phyloP scores from a whole-genome alignment of 305 asterid genomes.

The Solanum hybrid region DNA sequence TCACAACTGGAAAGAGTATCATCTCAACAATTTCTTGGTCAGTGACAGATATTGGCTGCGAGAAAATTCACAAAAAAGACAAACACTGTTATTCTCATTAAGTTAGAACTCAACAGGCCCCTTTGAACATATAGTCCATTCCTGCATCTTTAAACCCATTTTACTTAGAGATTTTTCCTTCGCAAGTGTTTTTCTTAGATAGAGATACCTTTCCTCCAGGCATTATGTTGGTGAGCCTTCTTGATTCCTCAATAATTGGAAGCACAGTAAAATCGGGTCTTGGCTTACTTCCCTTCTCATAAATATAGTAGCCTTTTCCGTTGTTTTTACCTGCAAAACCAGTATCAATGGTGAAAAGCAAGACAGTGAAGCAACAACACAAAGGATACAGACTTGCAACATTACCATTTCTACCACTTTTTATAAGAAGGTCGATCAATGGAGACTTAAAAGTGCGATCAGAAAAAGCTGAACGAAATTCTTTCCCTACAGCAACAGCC shows the following conservation, averaged over 20 bases:
- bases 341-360: constrained; percentile 9
- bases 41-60: constrained; percentile 71
- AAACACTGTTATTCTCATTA: neutral
- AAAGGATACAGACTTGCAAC: neutral
- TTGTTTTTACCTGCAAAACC: constrained; percentile 59
- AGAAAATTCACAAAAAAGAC: constrained; percentile 2
- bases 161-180: constrained; percentile 28
- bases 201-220: constrained; percentile 59
- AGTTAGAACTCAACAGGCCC: neutral
- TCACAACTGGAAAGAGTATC: constrained; percentile 92
- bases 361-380: neutral
- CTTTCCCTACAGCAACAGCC: constrained; percentile 58
- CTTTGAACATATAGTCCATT: neutral
- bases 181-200: neutral
- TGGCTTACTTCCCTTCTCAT: constrained; percentile 75
- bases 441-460: constrained; percentile 72
- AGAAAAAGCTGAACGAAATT: constrained; percentile 50
- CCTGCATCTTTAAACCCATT: neutral
- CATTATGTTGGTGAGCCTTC: constrained; percentile 50
- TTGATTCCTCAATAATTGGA: constrained; percentile 61
- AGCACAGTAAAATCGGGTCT: constrained; percentile 66
- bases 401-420: constrained; percentile 79
- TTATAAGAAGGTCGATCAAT: constrained; percentile 61
- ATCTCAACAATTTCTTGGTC: constrained; percentile 88
- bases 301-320: constrained; percentile 71